Evolutionary conservation across 441 rosid species (phyloP), one percentile per base, ranked within the genome.

Genomic region (Croton laevigatus): DNA sequence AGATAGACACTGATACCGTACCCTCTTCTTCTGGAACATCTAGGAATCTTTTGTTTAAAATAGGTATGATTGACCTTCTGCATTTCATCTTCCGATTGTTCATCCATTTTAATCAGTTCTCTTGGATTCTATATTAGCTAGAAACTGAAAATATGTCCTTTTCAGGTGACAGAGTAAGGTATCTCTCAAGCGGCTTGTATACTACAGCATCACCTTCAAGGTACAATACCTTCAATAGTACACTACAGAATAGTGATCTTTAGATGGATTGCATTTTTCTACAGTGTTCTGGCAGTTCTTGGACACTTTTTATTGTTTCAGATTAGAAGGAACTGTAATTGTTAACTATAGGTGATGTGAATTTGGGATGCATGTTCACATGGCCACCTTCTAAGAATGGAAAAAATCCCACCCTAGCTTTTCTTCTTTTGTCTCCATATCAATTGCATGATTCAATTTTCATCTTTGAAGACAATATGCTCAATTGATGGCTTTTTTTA

Each of bases 121-220:
- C 34, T 71, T 73, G 73, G 61, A 75, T 74, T 74, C 76, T 71
- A 22, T 67, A 40, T 61, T 75, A 64, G 69, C 68, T 70, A 78
- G 58, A 52, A 71, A 78, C 49, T 63, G 11, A 66, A 69, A 72
- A 42, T 51, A 58, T 73, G 78, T 77, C 75, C 68, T 71, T 27
- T 83, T 77, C 82, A 93, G 98, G 94, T 72, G 96, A 93, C 80
- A 83, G 88, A 80, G 94, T 93, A 69, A 84, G 81, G 78, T 91
- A 82, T 81, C 42, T 71, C 76, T 70, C 83, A 68, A 73, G 87
- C 68, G 82, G 83, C 75, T 70, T 81, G 63, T 81, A 81, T 78
- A 73, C 81, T 46, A 27, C 88, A 63, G 40, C 83, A 69, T 79
- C 90, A 57, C 68, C 81, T 54, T 67, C 85, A 59, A 89, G 97